Evolutionary conservation across 1,284 basidiomycete genomes (phyloP), one percentile per base, ranked within the genome.

Genomic region (Cystobasidium slooffiae): DNA sequence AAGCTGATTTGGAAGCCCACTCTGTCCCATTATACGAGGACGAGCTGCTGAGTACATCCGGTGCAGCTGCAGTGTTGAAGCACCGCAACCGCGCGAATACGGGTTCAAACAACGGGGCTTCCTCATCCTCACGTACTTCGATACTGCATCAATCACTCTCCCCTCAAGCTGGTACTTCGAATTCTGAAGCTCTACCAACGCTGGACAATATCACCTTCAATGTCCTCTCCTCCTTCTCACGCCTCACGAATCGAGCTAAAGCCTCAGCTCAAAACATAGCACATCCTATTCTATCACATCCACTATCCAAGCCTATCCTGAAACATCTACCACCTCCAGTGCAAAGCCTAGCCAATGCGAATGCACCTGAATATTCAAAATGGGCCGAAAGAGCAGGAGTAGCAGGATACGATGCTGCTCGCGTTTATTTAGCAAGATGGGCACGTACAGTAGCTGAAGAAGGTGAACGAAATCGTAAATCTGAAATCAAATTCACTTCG

Each of bases 351-450:
- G 92, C 96, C 0, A 92, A 89, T 79, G 93, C 88, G 4, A 88
- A 88, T 74, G 78, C 1, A 78, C 44, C 67, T 74, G 31, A 77
- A 76, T 22, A 74, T 79, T 3, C 77, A 72, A 55, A 77, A 66
- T 31, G 90, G 90, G 88, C 92, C 9, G 90, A 92, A 81, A 89
- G 91, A 79, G 91, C 91, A 16, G 92, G 91, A 5, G 90, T 93
- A 9, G 92, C 83, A 0, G 76, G 76, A 1, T 99, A 96, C 81
- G 97, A 99, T 82, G 91, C 91, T 73, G 96, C 97, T 0, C 86
- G 96, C 3, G 93, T 99, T 6, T 99, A 98, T 81, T 87, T 99
- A 8, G 97, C 97, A 0, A 88, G 93, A 41, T 99, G 97, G 97
- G 96, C 97, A 0, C 86, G 94, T 31, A 90, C 94, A 59, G 96